Conservation (phyloP, 106 monocot species). For the Dendrobium huoshanense region DNA sequence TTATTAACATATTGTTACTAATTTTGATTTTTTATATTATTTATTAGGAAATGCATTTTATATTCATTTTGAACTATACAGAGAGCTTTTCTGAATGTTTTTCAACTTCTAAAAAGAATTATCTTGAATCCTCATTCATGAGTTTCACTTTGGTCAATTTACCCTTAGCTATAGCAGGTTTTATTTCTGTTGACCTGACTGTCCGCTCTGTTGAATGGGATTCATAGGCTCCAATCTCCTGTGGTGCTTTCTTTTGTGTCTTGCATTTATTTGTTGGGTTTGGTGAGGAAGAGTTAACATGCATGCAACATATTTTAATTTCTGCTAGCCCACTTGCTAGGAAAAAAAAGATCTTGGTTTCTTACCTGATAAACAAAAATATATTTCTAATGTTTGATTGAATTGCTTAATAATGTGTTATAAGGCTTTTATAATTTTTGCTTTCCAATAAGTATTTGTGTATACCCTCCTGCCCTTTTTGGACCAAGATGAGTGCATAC, state of each 20-base stretch:
- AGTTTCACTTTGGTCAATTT: background rate
- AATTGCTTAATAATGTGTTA: no score
- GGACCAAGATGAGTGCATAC: no score
- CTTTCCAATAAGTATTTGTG: no score
- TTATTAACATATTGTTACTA: constrained; percentile 2
- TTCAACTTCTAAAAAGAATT: background rate
- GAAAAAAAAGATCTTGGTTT: no score
- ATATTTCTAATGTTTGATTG: background rate
- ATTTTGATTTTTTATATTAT: background rate
- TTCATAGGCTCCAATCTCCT: background rate
- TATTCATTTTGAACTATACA: background rate
- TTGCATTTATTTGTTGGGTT: background rate
- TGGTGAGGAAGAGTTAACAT: background rate
- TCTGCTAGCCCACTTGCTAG: background rate
- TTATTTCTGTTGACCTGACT: background rate
- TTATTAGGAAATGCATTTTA: background rate
- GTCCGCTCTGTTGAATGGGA: background rate
- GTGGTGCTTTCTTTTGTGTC: background rate
- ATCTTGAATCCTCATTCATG: background rate
- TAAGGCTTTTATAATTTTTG: no score
- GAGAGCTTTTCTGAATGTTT: background rate
- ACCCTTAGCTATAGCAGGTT: background rate
- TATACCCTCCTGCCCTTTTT: no score
- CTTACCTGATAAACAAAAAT: no score
- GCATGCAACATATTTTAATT: background rate